phyloP scores from a whole-genome alignment of 106 monocot species.

The Amphibolis antarctica region DNA sequence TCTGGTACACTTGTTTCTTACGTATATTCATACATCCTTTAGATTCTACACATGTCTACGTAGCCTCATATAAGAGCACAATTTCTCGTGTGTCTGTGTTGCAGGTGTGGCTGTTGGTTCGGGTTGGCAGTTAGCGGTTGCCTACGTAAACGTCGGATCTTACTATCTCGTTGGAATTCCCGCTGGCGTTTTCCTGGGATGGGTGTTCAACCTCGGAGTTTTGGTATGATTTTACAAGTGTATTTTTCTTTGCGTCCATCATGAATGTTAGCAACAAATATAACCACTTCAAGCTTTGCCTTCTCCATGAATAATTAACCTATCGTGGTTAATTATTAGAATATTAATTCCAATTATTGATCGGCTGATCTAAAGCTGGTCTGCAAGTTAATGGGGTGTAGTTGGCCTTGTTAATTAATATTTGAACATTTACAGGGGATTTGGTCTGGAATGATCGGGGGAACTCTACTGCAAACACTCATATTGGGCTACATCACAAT shows the following conservation, averaged over 20 bases:
- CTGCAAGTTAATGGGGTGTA: too few relatives aligned
- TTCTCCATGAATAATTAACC: too few relatives aligned
- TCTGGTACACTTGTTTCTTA: constrained; percentile 31
- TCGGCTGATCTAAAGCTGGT: too few relatives aligned
- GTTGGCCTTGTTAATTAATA: too few relatives aligned
- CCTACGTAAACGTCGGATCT: constrained; percentile 16
- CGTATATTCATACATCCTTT: not conserved
- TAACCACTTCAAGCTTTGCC: too few relatives aligned
- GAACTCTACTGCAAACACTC: not conserved
- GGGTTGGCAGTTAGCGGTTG: constrained; percentile 9
- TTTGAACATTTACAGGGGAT: not conserved
- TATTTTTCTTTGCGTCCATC: too few relatives aligned
- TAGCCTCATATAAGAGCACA: too few relatives aligned
- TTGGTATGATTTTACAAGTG: constrained; percentile 6
- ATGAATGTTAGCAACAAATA: too few relatives aligned
- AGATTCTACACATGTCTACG: not conserved
- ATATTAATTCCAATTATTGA: too few relatives aligned
- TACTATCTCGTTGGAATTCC: constrained; percentile 20
- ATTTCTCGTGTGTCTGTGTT: not conserved
- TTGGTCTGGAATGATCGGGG: not conserved
- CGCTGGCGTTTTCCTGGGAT: constrained; percentile 2
- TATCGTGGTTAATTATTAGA: too few relatives aligned
- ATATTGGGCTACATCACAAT: not conserved
- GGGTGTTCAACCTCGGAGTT: constrained; percentile 11
- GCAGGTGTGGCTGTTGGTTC: constrained; percentile 22